Evolutionary conservation across 768 basidiomycete genomes (phyloP).

Genomic region (Terana coerulea): DNA sequence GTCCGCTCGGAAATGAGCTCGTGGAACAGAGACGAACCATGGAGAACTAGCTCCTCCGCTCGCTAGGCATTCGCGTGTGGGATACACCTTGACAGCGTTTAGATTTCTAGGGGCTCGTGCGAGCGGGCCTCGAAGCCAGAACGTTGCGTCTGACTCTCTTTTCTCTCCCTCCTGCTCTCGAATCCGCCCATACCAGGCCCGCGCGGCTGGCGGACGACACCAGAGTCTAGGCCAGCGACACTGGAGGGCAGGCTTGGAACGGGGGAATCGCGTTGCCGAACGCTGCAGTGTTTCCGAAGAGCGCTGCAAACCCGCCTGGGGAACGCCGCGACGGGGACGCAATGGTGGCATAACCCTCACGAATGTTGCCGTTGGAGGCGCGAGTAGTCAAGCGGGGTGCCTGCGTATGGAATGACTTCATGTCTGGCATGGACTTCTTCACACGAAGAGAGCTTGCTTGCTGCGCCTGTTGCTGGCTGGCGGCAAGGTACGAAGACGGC

Average conservation of each 20-base stretch:
- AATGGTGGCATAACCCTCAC: conserved; percentile 82
- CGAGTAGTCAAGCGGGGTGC: conserved; percentile 77
- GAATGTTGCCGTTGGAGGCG: conserved; percentile 85
- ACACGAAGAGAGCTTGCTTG: conserved; percentile 61
- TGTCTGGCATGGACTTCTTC: conserved; percentile 99
- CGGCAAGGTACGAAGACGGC: conserved; percentile 74
- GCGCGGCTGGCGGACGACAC: conserved; percentile 81
- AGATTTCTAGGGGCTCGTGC: conserved; percentile 86
- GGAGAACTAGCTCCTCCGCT: background rate
- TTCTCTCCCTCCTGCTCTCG: conserved; percentile 45
- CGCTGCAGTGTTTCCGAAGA: conserved; percentile 51
- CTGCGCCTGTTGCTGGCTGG: conserved; percentile 39
- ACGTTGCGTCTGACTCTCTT: conserved; percentile 58
- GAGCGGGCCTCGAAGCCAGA: conserved; percentile 76
- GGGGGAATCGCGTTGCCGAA: conserved; percentile 51
- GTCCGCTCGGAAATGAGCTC: conserved; percentile 4
- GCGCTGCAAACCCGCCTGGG: conserved; percentile 64
- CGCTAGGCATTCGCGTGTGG: background rate
- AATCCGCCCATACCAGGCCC: conserved; percentile 82
- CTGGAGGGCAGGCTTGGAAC: conserved; percentile 75
- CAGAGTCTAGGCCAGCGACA: conserved; percentile 40
- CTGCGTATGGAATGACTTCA: conserved; percentile 81
- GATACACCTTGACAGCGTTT: conserved; percentile 15
- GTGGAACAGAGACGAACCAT: conserved; percentile 11
- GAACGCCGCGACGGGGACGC: conserved; percentile 77